Base-by-base conservation (phyloP, 441 rosid species). In the Geranium incanum region DNA sequence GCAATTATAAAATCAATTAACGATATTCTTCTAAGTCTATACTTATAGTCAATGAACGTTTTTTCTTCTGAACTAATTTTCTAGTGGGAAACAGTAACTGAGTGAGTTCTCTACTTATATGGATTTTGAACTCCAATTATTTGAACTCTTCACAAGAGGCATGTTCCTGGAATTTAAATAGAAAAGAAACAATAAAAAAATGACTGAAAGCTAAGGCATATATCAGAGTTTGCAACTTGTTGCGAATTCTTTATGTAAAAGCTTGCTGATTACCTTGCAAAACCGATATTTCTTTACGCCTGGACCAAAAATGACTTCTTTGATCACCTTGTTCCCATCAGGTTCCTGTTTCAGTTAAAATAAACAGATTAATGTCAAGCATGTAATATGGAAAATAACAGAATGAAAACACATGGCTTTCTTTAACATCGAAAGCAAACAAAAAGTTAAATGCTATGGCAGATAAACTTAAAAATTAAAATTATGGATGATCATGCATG, bases 271-370 rank as follows among this genome's bases (percentile, higher is more conserved):
- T 85, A 93, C 98, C 98, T 93, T 93, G 79, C 97, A 90, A 38
- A 55, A 90, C 38, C 94, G 89, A 72, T 84, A 93, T 77, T 79
- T 90, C 81, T 83, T 91, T 36, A 71, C 79, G 71, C 95, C 89
- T 5, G 90, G 87, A 80, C 90, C 88, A 70, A 71, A 88, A 67
- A 93, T 89, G 75, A 86, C 68, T 33, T 89, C 89, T 0, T 88
- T 87, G 60, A 90, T 88, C 66, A 93, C 88, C 83, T 89, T 88
- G 50, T 77, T 45, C 71, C 87, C 97, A 86, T 86, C 88, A 60
- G 86, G 78, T 73, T 88, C 95, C 97, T 90, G 75, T 65, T 45
- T 45, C 69, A 71, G 41, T 36, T 4, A 36, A 68, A 36, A 63
- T 19, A 74, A 36, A 18, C 43, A 48, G 68, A 71, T 45, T 18